phyloP scores from a whole-genome alignment of 1,284 basidiomycete species.

The Rugosomyces carneus region DNA sequence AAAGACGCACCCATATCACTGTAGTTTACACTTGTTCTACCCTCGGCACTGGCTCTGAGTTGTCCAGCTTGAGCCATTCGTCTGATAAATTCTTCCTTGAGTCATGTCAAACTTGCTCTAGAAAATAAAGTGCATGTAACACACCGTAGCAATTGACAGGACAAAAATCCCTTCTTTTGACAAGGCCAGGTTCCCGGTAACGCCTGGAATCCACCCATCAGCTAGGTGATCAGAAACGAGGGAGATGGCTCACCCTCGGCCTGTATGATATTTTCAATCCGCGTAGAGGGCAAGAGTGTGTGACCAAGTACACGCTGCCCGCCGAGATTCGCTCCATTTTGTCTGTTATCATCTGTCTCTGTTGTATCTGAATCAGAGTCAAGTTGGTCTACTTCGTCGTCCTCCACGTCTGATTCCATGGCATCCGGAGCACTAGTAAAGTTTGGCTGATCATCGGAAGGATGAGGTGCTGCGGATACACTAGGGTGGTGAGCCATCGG shows the following conservation, averaged over 20 bases:
- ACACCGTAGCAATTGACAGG: constrained; percentile 64
- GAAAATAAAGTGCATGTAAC: constrained; percentile 19
- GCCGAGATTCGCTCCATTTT: constrained; percentile 30
- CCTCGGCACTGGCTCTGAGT: constrained; percentile 45
- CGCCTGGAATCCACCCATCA: constrained; percentile 28
- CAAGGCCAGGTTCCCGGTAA: constrained; percentile 51
- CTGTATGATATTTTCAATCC: constrained; percentile 65
- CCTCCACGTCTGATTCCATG: constrained; percentile 32
- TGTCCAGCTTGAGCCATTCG: constrained; percentile 55
- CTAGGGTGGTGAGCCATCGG: constrained; percentile 10
- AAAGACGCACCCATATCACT: constrained; percentile 57
- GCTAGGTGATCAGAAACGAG: neutral
- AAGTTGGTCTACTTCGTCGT: constrained; percentile 51
- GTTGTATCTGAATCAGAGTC: constrained; percentile 55
- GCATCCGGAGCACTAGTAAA: constrained; percentile 8
- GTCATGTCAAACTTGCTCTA: constrained; percentile 12
- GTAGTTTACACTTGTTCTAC: constrained; percentile 53
- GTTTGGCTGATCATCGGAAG: constrained; percentile 5
- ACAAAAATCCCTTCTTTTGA: constrained; percentile 71
- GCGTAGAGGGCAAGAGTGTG: constrained; percentile 51
- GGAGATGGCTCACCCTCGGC: constrained; percentile 49
- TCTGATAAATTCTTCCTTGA: constrained; percentile 74
- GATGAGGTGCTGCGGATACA: constrained; percentile 1
- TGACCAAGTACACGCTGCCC: constrained; percentile 54
- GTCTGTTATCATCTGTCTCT: constrained; percentile 27